phyloP scores from a whole-genome alignment of 768 basidiomycete genomes.

The Pleurotus platypus region DNA sequence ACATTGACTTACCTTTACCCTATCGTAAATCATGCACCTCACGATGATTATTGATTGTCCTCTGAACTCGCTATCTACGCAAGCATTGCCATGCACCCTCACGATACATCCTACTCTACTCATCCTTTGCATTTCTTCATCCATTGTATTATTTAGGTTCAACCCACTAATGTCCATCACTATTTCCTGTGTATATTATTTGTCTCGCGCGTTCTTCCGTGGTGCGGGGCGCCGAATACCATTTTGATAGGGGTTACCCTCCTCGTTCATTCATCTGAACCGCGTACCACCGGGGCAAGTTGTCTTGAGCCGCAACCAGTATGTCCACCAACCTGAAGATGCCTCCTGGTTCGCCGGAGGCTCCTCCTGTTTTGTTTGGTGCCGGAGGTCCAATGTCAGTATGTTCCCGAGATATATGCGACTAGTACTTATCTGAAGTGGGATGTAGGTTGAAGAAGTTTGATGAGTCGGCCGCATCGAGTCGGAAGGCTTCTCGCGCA shows the following conservation, averaged over 20 bases:
- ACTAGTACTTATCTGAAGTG: not conserved
- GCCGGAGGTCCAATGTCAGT: slow-evolving; percentile 75
- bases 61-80: not conserved
- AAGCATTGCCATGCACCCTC: slow-evolving; percentile 12
- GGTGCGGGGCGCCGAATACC: slow-evolving; percentile 1
- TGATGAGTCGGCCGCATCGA: slow-evolving; percentile 69
- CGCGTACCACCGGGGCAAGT: not conserved
- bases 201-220: slow-evolving; percentile 5
- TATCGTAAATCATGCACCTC: slow-evolving; percentile 13
- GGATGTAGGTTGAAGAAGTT: slow-evolving; percentile 68
- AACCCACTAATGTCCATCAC: slow-evolving; percentile 22
- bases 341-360: slow-evolving; percentile 35
- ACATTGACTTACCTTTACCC: slow-evolving; percentile 4
- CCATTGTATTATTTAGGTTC: slow-evolving; percentile 29
- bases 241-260: slow-evolving; percentile 18
- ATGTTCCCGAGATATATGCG: not conserved
- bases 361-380: slow-evolving; percentile 56
- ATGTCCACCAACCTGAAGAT: not conserved
- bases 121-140: slow-evolving; percentile 18
- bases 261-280: not conserved
- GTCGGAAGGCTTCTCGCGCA: slow-evolving; percentile 67
- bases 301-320: too few relatives aligned
- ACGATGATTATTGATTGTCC: not conserved
- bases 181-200: slow-evolving; percentile 8
- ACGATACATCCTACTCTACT: slow-evolving; percentile 15